Conservation (phyloP, 2,329 filamentous ascomycete genomes). For the Calonectria ilicicola region DNA sequence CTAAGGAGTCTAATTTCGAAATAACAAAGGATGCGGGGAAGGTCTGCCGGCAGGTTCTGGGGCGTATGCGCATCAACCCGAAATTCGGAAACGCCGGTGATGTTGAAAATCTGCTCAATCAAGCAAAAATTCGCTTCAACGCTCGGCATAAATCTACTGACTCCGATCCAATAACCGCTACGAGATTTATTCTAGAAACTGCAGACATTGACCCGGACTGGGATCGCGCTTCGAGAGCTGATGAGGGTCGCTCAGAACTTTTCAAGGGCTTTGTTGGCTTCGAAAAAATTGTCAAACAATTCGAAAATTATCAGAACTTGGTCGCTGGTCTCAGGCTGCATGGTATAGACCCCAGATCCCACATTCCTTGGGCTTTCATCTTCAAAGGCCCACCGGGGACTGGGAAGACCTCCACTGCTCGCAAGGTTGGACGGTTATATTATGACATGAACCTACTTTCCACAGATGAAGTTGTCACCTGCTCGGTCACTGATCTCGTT, state of each 20-base stretch:
- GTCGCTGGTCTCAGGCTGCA: neutral
- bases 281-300: neutral
- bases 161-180: too few relatives aligned
- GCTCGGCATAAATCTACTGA: neutral
- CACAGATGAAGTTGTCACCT: neutral
- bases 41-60: neutral
- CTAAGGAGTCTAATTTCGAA: neutral
- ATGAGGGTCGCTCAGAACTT: neutral
- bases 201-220: neutral
- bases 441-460: neutral
- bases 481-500: neutral
- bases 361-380: neutral
- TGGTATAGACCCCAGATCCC: neutral
- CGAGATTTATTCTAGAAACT: neutral
- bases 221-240: neutral
- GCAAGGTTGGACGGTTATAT: neutral
- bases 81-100: neutral
- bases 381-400: neutral
- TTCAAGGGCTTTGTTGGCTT: neutral
- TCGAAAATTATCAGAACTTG: neutral
- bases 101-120: neutral
- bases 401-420: neutral
- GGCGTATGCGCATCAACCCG: neutral
- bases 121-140: neutral
- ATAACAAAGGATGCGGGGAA: neutral